Base-by-base conservation (phyloP, 129 eudicot species). In the Saposhnikovia divaricata region DNA sequence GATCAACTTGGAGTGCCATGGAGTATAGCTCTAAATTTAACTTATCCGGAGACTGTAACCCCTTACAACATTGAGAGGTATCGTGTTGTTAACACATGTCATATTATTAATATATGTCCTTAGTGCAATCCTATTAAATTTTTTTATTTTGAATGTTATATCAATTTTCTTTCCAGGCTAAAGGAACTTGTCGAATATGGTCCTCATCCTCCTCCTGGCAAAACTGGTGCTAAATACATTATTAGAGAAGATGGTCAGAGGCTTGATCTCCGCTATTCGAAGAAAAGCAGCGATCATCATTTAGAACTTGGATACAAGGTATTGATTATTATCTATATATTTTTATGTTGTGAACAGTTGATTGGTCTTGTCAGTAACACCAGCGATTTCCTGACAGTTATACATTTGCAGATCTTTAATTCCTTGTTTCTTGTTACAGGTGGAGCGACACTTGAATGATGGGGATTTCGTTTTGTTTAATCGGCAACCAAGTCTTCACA, bases 141-240 rank as follows among this genome's bases (percentile, higher is more conserved):
- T 69, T 21, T 77, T 61, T 74, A 68, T 71, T 69, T 43, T 51
- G 14, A 79, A 25, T 12, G 38, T 18, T 63, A 9, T 47, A 37
- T 82, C 59, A 2, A 19, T 4, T 68, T 48, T 38, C 42, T 55
- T 34, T 31, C 44, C 73, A 94, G 98, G 89, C 81, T 94, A 85
- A 94, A 92, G 85, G 98, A 94, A 89, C 98, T 94, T 76, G 98
- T 94, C 75, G 98, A 94, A 81, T 82, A 94, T 72, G 98, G 98
- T 18, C 98, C 98, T 50, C 97, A 94, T 86, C 98, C 98, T 43
- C 98, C 98, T 40, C 98, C 98, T 76, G 98, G 98, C 12, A 94
- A 94, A 90, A 94, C 98, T 80, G 98, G 98, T 65, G 98, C 98
- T 80, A 94, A 87, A 74, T 94, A 94, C 85, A 94, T 94, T 27